Conservation (phyloP, 768 basidiomycete genomes). For the Xanthoconium purpureum region DNA sequence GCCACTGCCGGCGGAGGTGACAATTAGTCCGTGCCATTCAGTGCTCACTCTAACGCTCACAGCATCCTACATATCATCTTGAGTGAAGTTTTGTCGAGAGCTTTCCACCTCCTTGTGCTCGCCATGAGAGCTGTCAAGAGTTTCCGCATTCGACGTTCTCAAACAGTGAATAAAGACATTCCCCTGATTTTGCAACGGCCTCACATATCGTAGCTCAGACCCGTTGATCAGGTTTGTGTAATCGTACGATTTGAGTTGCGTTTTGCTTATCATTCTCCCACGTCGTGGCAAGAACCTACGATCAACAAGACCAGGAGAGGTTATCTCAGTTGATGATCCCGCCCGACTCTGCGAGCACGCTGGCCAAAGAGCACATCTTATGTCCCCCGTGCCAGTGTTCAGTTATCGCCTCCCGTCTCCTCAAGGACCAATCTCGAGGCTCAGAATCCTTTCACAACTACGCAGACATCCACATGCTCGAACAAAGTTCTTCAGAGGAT, state of each 20-base stretch:
- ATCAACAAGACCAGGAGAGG: neutral
- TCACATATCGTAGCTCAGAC: too few relatives aligned
- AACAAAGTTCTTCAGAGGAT: neutral
- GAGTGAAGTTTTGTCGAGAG: neutral
- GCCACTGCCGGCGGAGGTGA: too few relatives aligned
- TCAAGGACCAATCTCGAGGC: neutral
- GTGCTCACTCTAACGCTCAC: neutral
- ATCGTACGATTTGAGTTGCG: neutral
- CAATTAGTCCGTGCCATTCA: neutral
- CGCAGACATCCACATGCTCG: neutral
- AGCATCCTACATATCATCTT: neutral
- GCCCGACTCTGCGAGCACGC: neutral
- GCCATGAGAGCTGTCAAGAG: neutral
- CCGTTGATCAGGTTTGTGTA: neutral
- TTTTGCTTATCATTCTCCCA: neutral
- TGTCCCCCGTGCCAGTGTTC: neutral
- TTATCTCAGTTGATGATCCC: neutral
- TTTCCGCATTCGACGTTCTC: neutral
- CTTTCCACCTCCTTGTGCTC: neutral
- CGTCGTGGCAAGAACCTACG: neutral
- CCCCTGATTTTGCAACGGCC: neutral
- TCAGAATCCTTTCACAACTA: neutral
- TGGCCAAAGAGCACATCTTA: neutral
- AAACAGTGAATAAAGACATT: neutral
- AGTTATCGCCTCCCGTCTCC: neutral